Evolutionary conservation across 805 yeast genomes (phyloP).

Genomic region (Saturnispora mendoncae): DNA sequence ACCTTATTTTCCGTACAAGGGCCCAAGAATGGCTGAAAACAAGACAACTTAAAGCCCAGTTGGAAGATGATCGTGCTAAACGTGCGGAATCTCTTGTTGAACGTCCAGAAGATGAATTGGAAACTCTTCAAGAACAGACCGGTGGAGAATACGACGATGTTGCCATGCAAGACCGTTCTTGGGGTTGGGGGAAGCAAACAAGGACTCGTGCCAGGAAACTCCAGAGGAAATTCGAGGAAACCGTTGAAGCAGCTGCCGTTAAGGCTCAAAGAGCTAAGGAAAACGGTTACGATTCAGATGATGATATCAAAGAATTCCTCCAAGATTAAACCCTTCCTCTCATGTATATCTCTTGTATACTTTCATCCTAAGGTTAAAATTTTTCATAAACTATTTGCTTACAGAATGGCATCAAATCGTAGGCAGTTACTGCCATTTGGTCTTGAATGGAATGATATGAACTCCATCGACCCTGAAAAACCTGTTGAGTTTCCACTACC

Average conservation of each 20-base stretch:
- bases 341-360: too few species aligned
- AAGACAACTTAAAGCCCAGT: slow-evolving; percentile 40
- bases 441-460: slow-evolving; percentile 54
- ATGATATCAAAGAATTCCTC: slow-evolving; percentile 59
- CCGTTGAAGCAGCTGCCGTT: slow-evolving; percentile 36
- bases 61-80: slow-evolving; percentile 39
- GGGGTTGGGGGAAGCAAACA: slow-evolving; percentile 79
- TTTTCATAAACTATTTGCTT: background rate
- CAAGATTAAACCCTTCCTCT: too few species aligned
- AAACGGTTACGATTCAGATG: slow-evolving; percentile 41
- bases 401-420: slow-evolving; percentile 3
- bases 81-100: slow-evolving; percentile 30
- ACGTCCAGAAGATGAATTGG: slow-evolving; percentile 26
- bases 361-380: background rate
- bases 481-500: slow-evolving; percentile 43
- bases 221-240: slow-evolving; percentile 44
- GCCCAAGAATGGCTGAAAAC: slow-evolving; percentile 49
- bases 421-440: slow-evolving; percentile 57
- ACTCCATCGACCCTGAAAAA: slow-evolving; percentile 30
- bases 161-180: slow-evolving; percentile 24
- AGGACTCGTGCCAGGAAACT: slow-evolving; percentile 50
- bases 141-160: slow-evolving; percentile 27
- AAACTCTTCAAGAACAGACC: slow-evolving; percentile 10
- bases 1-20: slow-evolving; percentile 48
- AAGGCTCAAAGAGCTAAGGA: slow-evolving; percentile 16